Percentiles rank a stretch among this genome's conserved stretches.
These are phyloP conservation scores for Lasiosphaeria ovina DNA, from an alignment of 495 filamentous ascomycete genomes.

Conservation along the genomic window DNA sequence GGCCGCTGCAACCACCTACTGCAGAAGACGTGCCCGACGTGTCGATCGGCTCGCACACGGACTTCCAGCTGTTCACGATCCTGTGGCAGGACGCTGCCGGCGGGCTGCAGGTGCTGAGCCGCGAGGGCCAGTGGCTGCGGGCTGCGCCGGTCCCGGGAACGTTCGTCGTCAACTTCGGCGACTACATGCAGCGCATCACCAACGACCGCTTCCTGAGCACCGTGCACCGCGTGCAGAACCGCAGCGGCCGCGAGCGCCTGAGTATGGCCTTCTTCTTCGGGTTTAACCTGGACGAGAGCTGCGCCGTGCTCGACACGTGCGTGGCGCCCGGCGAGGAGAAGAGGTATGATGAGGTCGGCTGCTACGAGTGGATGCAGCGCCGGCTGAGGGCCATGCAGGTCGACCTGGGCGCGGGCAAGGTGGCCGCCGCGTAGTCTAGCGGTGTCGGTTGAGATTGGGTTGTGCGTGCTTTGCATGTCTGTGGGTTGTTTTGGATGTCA, in stretches of 20 bases:
- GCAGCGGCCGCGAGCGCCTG: conserved; percentile 42
- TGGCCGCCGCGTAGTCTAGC: neutral
- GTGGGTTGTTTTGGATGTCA: no score
- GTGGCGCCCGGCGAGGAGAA: conserved; percentile 48
- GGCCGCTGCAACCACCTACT: conserved; percentile 9
- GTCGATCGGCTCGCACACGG: conserved; percentile 58
- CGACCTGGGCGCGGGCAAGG: neutral
- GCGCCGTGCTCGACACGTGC: conserved; percentile 52
- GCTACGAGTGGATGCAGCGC: conserved; percentile 43
- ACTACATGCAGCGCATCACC: conserved; percentile 63
- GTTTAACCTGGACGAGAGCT: conserved; percentile 47
- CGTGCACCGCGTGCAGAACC: conserved; percentile 58
- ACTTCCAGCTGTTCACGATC: conserved; percentile 61
- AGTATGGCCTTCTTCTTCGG: conserved; percentile 63
- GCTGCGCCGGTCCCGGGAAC: conserved; percentile 55
- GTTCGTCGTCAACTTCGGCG: conserved; percentile 66
- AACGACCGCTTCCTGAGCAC: conserved; percentile 61
- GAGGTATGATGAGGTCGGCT: conserved; percentile 57
- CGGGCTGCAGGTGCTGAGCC: conserved; percentile 54
- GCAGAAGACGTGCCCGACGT: conserved; percentile 14
- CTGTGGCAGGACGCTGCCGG: conserved; percentile 55
- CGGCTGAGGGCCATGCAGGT: conserved; percentile 30
- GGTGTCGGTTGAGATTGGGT: neutral
- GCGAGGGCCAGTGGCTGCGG: conserved; percentile 55
- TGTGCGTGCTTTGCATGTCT: no score